Evolutionary conservation across 2,329 filamentous ascomycete genomes (phyloP).

Genomic region (Cladophialophora bantiana): DNA sequence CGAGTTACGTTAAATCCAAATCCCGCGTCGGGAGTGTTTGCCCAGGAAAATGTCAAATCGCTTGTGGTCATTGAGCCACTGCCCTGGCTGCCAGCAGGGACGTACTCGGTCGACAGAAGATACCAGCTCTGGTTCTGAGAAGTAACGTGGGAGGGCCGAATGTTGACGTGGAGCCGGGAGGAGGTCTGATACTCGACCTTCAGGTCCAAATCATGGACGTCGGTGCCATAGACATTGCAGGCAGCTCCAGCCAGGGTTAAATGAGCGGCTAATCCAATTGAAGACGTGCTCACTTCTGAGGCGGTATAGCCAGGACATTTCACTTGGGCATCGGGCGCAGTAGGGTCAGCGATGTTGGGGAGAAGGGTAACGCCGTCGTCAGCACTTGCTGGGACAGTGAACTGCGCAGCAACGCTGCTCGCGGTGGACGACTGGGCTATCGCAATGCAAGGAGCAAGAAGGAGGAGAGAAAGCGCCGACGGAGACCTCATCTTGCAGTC

Average conservation of each 20-base stretch:
- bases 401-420: slow-evolving; percentile 41
- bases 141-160: slow-evolving; percentile 69
- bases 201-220: slow-evolving; percentile 71
- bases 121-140: slow-evolving; percentile 71
- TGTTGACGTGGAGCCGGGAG: slow-evolving; percentile 73
- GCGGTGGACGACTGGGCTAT: slow-evolving; percentile 30
- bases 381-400: slow-evolving; percentile 57
- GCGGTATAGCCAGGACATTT: slow-evolving; percentile 69
- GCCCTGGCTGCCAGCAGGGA: slow-evolving; percentile 63
- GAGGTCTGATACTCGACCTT: slow-evolving; percentile 71
- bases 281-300: slow-evolving; percentile 55
- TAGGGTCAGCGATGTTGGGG: slow-evolving; percentile 70
- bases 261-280: slow-evolving; percentile 59
- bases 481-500: slow-evolving; percentile 29
- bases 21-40: slow-evolving; percentile 58
- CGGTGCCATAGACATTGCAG: slow-evolving; percentile 79
- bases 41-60: slow-evolving; percentile 62
- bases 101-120: slow-evolving; percentile 67
- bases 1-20: slow-evolving; percentile 65
- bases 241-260: slow-evolving; percentile 60
- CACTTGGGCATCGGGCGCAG: slow-evolving; percentile 68
- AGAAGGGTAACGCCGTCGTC: slow-evolving; percentile 58
- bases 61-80: slow-evolving; percentile 46
- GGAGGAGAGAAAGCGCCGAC: slow-evolving; percentile 22
- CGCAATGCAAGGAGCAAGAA: slow-evolving; percentile 28